Conservation (phyloP, 225 moss, liverwort and hornwort species). For the Neckera pumila region DNA sequence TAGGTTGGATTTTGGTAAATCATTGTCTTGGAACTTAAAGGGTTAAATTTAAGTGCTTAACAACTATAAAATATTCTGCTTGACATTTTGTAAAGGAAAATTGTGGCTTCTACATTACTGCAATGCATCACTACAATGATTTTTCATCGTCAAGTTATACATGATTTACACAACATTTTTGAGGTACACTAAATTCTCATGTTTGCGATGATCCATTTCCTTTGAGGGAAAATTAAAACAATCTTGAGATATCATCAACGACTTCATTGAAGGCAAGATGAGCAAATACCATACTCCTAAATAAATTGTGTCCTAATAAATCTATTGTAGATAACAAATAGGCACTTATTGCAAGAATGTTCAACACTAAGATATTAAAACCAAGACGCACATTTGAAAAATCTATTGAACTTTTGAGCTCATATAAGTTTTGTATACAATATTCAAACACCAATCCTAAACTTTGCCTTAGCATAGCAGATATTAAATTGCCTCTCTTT, state of each 20-base stretch:
- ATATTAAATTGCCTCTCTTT: not conserved
- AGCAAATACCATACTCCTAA: fast-evolving
- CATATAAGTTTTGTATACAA: not conserved
- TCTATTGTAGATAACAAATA: not conserved
- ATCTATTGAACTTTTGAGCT: not conserved
- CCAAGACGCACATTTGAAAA: not conserved
- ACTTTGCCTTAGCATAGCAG: too few species aligned
- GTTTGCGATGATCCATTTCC: not conserved
- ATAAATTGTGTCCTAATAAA: not conserved
- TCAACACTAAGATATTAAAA: not conserved
- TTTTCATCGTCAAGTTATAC: not conserved
- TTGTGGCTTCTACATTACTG: not conserved
- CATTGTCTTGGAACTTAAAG: not conserved
- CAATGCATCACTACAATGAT: not conserved
- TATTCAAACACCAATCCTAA: not conserved
- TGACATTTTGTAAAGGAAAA: not conserved
- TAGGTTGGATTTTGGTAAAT: not conserved
- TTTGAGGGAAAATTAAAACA: not conserved
- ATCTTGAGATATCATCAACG: not conserved
- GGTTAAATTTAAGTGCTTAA: not conserved
- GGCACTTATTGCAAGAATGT: not conserved
- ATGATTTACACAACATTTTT: not conserved
- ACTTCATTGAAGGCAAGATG: not conserved
- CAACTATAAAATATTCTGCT: not conserved
- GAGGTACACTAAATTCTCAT: not conserved